Evolutionary conservation across 345 rosid genomes (phyloP).

Genomic region (Murraya koenigii): DNA sequence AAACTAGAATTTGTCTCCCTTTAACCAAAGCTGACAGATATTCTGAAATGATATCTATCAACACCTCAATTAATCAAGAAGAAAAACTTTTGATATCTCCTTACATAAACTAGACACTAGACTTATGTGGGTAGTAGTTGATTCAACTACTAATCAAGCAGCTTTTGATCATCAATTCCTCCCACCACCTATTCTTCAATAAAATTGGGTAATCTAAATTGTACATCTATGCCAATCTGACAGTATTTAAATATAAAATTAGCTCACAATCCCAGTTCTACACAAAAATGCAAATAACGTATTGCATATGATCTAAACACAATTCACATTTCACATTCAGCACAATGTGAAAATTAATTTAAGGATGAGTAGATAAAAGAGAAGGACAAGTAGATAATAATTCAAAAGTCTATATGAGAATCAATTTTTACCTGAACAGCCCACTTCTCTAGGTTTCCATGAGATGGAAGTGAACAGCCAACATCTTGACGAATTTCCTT

Average conservation of each 20-base stretch:
- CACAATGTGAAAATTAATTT: neutral
- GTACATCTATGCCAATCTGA: neutral
- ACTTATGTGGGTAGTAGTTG: neutral
- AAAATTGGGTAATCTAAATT: neutral
- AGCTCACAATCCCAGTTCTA: neutral
- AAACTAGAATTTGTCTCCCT: neutral
- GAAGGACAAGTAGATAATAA: neutral
- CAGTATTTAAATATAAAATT: neutral
- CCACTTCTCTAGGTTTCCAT: slow-evolving; percentile 88
- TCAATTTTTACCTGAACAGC: slow-evolving; percentile 63
- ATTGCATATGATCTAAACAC: neutral
- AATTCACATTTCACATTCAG: neutral
- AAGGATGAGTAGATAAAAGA: neutral
- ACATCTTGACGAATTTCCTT: slow-evolving; percentile 86
- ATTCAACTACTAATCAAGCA: neutral
- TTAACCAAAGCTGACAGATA: neutral
- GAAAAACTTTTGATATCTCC: neutral
- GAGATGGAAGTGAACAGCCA: slow-evolving; percentile 84
- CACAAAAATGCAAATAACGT: neutral
- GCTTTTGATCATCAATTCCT: neutral
- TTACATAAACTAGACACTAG: neutral
- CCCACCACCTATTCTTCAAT: neutral
- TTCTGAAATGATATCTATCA: neutral
- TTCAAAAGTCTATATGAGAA: neutral
- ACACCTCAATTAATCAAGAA: neutral